phyloP scores from a whole-genome alignment of 768 basidiomycete species.

The Leccinum pellstonianum region DNA sequence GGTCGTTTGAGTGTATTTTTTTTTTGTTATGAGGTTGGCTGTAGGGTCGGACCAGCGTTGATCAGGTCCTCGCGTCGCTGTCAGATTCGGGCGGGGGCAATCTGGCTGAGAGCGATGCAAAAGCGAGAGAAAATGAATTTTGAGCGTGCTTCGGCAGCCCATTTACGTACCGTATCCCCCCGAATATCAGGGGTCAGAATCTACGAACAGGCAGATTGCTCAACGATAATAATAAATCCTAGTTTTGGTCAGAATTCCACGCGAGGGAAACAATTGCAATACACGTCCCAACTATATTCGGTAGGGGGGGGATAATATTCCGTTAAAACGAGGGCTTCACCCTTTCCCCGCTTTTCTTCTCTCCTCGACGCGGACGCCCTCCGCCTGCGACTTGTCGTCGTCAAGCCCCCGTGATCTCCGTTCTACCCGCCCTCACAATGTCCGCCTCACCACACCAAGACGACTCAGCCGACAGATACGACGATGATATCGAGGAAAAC shows the following conservation, averaged over 20 bases:
- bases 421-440: slow-evolving; percentile 41
- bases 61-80: slow-evolving; percentile 14
- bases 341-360: slow-evolving; percentile 63
- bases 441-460: slow-evolving; percentile 61
- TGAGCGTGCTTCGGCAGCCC: slow-evolving; percentile 28
- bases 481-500: slow-evolving; percentile 58
- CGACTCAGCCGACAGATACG: slow-evolving; percentile 52
- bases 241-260: slow-evolving; percentile 58
- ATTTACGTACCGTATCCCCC: slow-evolving; percentile 64
- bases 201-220: slow-evolving; percentile 49
- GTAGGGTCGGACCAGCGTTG: slow-evolving; percentile 7
- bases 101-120: slow-evolving; percentile 25
- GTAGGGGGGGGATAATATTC: slow-evolving; percentile 57
- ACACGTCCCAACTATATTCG: slow-evolving; percentile 69
- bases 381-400: slow-evolving; percentile 18
- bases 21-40: background rate
- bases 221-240: slow-evolving; percentile 58
- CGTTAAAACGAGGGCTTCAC: slow-evolving; percentile 73
- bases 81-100: slow-evolving; percentile 18
- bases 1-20: slow-evolving; percentile 2
- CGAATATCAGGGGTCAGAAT: slow-evolving; percentile 57
- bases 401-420: slow-evolving; percentile 27
- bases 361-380: slow-evolving; percentile 39
- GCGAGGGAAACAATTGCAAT: slow-evolving; percentile 63
- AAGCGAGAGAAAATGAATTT: slow-evolving; percentile 37